phyloP scores from a whole-genome alignment of 768 basidiomycete species.

The Suillus tomentosus region DNA sequence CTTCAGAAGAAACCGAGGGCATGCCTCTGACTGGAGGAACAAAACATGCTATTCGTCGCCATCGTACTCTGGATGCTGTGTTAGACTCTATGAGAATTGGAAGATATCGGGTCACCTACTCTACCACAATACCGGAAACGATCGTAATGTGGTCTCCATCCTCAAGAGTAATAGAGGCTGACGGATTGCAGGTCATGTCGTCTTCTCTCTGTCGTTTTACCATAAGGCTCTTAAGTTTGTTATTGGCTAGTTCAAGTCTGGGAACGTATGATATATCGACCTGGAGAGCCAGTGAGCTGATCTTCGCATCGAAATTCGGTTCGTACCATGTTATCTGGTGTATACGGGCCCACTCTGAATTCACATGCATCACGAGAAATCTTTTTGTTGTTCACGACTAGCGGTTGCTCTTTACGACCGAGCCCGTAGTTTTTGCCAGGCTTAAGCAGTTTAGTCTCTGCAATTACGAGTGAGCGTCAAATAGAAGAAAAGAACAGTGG shows the following conservation, averaged over 20 bases:
- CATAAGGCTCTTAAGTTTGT: slow-evolving; percentile 47
- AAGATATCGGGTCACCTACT: slow-evolving; percentile 39
- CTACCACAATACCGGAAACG: slow-evolving; percentile 42
- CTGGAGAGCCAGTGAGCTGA: slow-evolving; percentile 34
- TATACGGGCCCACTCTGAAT: slow-evolving; percentile 56
- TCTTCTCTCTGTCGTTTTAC: slow-evolving; percentile 40
- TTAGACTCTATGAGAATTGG: slow-evolving; percentile 10
- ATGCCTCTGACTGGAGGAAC: slow-evolving; percentile 39
- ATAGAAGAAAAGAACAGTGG: neutral
- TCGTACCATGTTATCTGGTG: slow-evolving; percentile 54
- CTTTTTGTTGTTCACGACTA: slow-evolving; percentile 60
- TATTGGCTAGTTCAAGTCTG: slow-evolving; percentile 47
- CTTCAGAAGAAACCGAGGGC: slow-evolving; percentile 38
- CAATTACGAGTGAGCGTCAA: slow-evolving; percentile 1
- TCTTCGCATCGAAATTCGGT: slow-evolving; percentile 25
- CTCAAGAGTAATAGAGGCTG: slow-evolving; percentile 43
- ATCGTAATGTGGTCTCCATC: slow-evolving; percentile 58
- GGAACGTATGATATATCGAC: slow-evolving; percentile 51
- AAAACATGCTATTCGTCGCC: slow-evolving; percentile 55
- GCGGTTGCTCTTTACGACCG: slow-evolving; percentile 56
- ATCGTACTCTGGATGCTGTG: slow-evolving; percentile 42
- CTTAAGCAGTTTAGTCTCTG: slow-evolving; percentile 61
- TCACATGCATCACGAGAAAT: slow-evolving; percentile 64
- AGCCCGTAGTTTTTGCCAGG: slow-evolving; percentile 53
- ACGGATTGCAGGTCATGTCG: slow-evolving; percentile 37